Percentiles rank a stretch among this genome's conserved stretches.
Evolutionary conservation across 2,329 filamentous ascomycete genomes (phyloP).

Genomic region (Ophiostoma populinum): DNA sequence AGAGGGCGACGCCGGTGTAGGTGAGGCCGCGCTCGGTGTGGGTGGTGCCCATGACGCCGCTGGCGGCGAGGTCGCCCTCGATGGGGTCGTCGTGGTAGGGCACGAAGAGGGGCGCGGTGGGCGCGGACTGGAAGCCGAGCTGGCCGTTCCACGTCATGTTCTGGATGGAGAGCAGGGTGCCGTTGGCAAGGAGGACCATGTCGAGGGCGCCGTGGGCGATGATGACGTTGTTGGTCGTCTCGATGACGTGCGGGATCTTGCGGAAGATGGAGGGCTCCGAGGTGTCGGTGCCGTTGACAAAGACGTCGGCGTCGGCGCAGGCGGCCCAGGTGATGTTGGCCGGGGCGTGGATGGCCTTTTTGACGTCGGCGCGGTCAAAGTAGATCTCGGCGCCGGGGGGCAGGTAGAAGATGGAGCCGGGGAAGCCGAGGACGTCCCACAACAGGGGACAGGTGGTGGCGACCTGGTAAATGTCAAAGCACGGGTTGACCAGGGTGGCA

Average conservation of each 20-base stretch:
- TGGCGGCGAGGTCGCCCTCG: slow-evolving; percentile 17
- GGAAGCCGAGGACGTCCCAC: slow-evolving; percentile 47
- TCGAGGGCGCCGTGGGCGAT: slow-evolving; percentile 58
- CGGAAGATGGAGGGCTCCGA: slow-evolving; percentile 35
- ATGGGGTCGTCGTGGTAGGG: slow-evolving; percentile 39
- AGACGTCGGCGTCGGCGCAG: slow-evolving; percentile 28
- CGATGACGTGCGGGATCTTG: slow-evolving; percentile 54
- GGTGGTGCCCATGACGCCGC: slow-evolving; percentile 48
- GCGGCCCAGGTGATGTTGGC: slow-evolving; percentile 30
- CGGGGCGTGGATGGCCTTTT: slow-evolving; percentile 16
- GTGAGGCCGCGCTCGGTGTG: slow-evolving; percentile 64
- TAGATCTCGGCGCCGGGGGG: slow-evolving; percentile 46
- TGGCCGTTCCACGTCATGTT: slow-evolving; percentile 66
- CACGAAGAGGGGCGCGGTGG: slow-evolving; percentile 48
- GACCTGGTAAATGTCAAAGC: slow-evolving; percentile 64
- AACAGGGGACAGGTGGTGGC: slow-evolving; percentile 52
- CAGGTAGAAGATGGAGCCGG: slow-evolving; percentile 44
- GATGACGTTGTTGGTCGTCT: slow-evolving; percentile 53
- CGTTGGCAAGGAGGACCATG: slow-evolving; percentile 49
- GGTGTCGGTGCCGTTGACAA: slow-evolving; percentile 27
- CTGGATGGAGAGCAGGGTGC: slow-evolving; percentile 54
- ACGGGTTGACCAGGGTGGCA: slow-evolving; percentile 46
- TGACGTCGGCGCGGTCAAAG: slow-evolving; percentile 46
- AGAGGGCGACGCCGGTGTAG: slow-evolving; percentile 43
- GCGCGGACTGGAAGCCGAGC: slow-evolving; percentile 49